These are phyloP conservation scores for Cystobasidium tubakii DNA, from an alignment of 768 basidiomycete genomes.

Conservation along the genomic window DNA sequence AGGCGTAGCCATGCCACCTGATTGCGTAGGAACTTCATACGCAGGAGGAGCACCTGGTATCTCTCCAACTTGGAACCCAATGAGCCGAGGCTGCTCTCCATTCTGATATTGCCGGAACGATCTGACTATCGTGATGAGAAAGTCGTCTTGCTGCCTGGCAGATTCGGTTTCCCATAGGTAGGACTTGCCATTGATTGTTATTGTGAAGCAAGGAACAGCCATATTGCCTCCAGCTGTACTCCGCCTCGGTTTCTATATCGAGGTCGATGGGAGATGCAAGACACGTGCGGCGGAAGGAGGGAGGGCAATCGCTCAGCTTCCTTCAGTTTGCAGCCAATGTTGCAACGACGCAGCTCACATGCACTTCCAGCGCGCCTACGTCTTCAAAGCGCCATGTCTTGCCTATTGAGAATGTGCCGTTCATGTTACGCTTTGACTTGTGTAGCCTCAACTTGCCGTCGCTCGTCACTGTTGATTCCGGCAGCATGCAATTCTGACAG, in stretches of 20 bases:
- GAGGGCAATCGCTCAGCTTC: constrained; percentile 47
- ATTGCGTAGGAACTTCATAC: constrained; percentile 27
- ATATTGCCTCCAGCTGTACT: not conserved
- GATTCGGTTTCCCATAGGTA: constrained; percentile 86
- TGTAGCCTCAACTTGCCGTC: constrained; percentile 67
- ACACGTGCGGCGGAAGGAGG: not conserved
- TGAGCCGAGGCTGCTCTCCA: constrained; percentile 27
- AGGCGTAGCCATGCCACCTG: constrained; percentile 21
- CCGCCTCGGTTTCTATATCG: constrained; percentile 29
- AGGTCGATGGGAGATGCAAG: constrained; percentile 56
- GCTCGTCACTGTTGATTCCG: constrained; percentile 55
- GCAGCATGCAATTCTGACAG: not conserved
- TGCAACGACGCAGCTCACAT: not conserved
- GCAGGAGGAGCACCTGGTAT: constrained; percentile 36
- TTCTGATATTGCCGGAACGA: constrained; percentile 45
- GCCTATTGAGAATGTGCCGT: constrained; percentile 89
- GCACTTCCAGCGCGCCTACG: constrained; percentile 69
- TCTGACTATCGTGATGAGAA: constrained; percentile 63
- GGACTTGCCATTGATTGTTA: constrained; percentile 72
- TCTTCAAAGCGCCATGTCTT: constrained; percentile 90
- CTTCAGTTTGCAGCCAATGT: not conserved
- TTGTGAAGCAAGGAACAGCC: constrained; percentile 54
- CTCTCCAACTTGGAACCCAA: constrained; percentile 31
- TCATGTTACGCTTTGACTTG: constrained; percentile 93
- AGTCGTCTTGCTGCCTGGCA: constrained; percentile 63